Percentiles rank a stretch among this genome's conserved stretches.
These are phyloP conservation scores for Phoma sp. DNA, from an alignment of 2,329 filamentous ascomycete genomes.

Conservation along the genomic window DNA sequence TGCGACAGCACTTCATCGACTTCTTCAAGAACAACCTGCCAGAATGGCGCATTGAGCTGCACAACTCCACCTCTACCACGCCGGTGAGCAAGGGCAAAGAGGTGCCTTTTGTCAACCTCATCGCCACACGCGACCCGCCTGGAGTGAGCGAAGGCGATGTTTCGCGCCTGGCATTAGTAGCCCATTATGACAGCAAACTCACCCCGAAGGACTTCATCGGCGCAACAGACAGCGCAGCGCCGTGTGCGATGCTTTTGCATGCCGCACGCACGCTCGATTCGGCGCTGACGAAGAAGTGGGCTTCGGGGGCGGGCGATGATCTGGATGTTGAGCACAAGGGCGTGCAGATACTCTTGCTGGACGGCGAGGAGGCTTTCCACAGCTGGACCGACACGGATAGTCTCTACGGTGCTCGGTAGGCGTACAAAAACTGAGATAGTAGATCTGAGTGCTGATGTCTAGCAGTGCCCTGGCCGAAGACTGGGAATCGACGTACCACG, in stretches of 20 bases:
- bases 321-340: slow-evolving; percentile 72
- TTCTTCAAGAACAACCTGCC: slow-evolving; percentile 83
- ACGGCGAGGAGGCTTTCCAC: slow-evolving; percentile 92
- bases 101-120: slow-evolving; percentile 85
- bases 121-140: slow-evolving; percentile 89
- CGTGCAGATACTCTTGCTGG: slow-evolving; percentile 86
- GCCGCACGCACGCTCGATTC: slow-evolving; percentile 79
- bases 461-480: slow-evolving; percentile 72
- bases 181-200: slow-evolving; percentile 91
- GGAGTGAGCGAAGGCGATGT: slow-evolving; percentile 77
- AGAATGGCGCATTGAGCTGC: slow-evolving; percentile 78
- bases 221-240: slow-evolving; percentile 90
- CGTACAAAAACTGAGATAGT: too few relatives aligned
- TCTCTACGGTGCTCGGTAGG: slow-evolving; percentile 83
- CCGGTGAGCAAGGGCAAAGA: slow-evolving; percentile 74
- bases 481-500: slow-evolving; percentile 77
- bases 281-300: slow-evolving; percentile 86
- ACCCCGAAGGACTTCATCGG: slow-evolving; percentile 87
- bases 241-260: slow-evolving; percentile 93
- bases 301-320: slow-evolving; percentile 57
- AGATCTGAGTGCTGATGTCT: neutral
- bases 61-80: slow-evolving; percentile 87
- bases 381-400: slow-evolving; percentile 83
- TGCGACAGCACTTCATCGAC: slow-evolving; percentile 80
- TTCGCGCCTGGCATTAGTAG: slow-evolving; percentile 81